Conservation (phyloP, 2,329 filamentous ascomycete species). For the Beauveria bassiana region DNA sequence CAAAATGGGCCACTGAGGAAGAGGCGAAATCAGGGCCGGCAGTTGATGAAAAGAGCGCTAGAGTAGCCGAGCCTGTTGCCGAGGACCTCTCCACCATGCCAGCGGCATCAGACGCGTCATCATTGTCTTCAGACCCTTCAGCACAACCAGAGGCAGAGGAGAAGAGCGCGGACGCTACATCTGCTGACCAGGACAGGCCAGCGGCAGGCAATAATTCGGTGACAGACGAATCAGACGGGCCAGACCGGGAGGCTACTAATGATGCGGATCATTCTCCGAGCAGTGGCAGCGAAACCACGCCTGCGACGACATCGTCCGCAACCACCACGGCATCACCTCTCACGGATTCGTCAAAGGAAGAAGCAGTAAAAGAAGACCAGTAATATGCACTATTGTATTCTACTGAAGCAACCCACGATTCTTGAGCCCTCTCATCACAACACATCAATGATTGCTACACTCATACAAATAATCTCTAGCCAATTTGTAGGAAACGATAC, state of each 20-base stretch:
- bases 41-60: slow-evolving; percentile 4
- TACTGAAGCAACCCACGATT: neutral
- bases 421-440: neutral
- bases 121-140: neutral
- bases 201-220: neutral
- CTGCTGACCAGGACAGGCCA: neutral
- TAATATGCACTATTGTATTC: neutral
- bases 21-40: slow-evolving; percentile 18
- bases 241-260: neutral
- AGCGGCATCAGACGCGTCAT: neutral
- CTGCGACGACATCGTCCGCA: neutral
- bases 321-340: neutral
- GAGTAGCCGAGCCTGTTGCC: neutral
- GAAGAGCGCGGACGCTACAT: neutral
- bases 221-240: neutral
- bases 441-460: neutral
- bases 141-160: neutral
- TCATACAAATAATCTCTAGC: neutral
- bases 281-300: neutral
- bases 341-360: neutral
- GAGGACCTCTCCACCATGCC: neutral
- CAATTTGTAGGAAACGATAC: neutral
- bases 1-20: slow-evolving; percentile 16
- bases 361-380: neutral
- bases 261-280: neutral